A percentile compares a stretch with the other conserved stretches of the same genome.
These are phyloP conservation scores for Lachancea fermentati DNA, from an alignment of 805 yeast species.

Conservation along the genomic window DNA sequence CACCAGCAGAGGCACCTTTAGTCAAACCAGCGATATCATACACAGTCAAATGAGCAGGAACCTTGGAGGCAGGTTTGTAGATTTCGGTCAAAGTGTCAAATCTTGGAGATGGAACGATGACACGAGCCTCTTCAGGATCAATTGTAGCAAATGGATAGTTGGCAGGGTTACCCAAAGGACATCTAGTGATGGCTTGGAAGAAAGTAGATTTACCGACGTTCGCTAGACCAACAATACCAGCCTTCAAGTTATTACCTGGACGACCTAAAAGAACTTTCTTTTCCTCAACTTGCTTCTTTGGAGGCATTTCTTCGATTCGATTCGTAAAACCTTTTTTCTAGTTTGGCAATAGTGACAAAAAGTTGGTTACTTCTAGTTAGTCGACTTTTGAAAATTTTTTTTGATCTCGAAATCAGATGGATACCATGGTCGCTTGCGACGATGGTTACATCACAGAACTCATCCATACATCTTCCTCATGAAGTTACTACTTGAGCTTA, in stretches of 20 bases:
- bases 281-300: slow-evolving; percentile 40
- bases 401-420: background rate
- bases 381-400: background rate
- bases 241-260: slow-evolving; percentile 68
- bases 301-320: slow-evolving; percentile 27
- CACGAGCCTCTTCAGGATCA: slow-evolving; percentile 97
- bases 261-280: slow-evolving; percentile 76
- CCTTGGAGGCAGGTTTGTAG: slow-evolving; percentile 78
- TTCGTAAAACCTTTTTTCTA: background rate
- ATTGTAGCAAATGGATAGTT: slow-evolving; percentile 97
- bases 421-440: background rate
- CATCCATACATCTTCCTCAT: too few relatives aligned
- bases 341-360: background rate
- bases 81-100: slow-evolving; percentile 68
- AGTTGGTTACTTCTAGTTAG: background rate
- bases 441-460: too few relatives aligned
- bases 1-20: slow-evolving; percentile 94
- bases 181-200: slow-evolving; percentile 93
- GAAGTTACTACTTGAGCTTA: too few relatives aligned
- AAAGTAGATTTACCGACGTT: slow-evolving; percentile 94
- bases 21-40: slow-evolving; percentile 98
- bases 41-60: slow-evolving; percentile 89
- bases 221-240: slow-evolving; percentile 95
- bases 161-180: slow-evolving; percentile 93
- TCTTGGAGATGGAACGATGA: slow-evolving; percentile 85